These are phyloP conservation scores for Ganoderma leucocontextum DNA, from an alignment of 1,284 basidiomycete genomes.

Conservation along the genomic window DNA sequence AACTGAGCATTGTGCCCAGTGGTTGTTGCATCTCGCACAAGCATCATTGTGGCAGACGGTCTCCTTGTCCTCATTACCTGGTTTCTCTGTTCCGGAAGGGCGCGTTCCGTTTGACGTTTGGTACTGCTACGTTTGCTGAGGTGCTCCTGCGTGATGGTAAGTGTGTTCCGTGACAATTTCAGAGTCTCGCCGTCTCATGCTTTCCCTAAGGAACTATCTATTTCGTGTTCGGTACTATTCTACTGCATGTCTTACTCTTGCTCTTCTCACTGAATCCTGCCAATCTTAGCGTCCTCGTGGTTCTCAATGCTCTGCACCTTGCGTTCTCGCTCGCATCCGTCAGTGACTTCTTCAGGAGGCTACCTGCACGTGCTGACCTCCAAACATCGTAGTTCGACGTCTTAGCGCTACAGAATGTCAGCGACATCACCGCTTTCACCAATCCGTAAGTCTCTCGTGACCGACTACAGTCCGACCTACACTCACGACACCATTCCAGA, in stretches of 20 bases:
- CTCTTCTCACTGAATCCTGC: neutral
- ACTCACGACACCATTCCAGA: neutral
- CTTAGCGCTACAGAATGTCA: neutral
- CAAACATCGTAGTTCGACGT: neutral
- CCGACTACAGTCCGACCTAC: too few species aligned
- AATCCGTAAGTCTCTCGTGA: conserved; percentile 4
- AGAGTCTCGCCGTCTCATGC: neutral
- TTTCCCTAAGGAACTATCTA: conserved; percentile 3
- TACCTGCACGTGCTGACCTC: too few species aligned
- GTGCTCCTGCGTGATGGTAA: conserved; percentile 5
- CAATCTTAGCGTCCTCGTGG: neutral
- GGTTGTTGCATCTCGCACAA: too few species aligned
- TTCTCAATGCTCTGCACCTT: conserved; percentile 15
- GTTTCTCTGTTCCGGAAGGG: neutral
- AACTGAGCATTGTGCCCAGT: too few species aligned
- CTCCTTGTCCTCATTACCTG: conserved; percentile 2
- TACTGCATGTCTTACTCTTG: neutral
- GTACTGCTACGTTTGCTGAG: neutral
- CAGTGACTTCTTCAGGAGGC: neutral
- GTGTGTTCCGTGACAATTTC: neutral
- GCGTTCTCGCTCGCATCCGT: conserved; percentile 5
- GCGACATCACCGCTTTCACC: conserved; percentile 10
- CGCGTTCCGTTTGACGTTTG: neutral
- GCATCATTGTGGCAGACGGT: neutral
- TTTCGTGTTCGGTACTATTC: conserved; percentile 7